phyloP scores from a whole-genome alignment of 2,329 filamentous ascomycete species.

The Monosporascus cannonballus region DNA sequence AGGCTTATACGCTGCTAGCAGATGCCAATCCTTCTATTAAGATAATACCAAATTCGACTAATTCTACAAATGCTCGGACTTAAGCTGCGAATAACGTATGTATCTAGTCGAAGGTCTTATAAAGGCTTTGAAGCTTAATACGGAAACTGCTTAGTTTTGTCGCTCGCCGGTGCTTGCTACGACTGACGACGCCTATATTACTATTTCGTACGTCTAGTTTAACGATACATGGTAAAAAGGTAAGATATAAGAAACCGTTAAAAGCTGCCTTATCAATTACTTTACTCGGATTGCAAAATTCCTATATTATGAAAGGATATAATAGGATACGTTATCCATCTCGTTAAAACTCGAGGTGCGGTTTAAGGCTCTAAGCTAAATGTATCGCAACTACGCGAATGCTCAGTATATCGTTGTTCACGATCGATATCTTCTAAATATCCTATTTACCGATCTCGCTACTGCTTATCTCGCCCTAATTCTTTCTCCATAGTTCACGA shows the following conservation, averaged over 20 bases:
- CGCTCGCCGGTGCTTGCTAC: no score
- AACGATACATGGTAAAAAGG: slow-evolving; percentile 21
- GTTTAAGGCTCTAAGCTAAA: slow-evolving; percentile 6
- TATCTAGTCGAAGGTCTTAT: no score
- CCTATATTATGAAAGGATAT: slow-evolving; percentile 21
- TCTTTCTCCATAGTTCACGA: slow-evolving; percentile 15
- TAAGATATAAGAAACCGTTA: slow-evolving; percentile 15
- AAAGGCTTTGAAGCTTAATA: no score
- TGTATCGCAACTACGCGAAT: slow-evolving; percentile 19
- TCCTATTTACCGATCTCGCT: slow-evolving; percentile 1
- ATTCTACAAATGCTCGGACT: no score
- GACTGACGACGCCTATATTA: no score
- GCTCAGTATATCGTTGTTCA: slow-evolving; percentile 16
- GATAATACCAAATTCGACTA: no score
- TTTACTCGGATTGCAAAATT: slow-evolving; percentile 15
- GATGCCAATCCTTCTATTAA: no score
- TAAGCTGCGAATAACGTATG: no score
- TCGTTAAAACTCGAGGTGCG: slow-evolving; percentile 8
- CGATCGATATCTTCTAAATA: slow-evolving; percentile 9
- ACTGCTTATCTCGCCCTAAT: slow-evolving; percentile 11
- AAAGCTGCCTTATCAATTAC: slow-evolving; percentile 19
- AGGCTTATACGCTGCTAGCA: no score
- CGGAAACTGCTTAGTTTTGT: no score
- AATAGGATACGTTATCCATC: slow-evolving; percentile 26
- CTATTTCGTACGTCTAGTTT: slow-evolving; percentile 25